Evolutionary conservation across 345 rosid genomes (phyloP), one percentile per base, ranked within the genome.

Genomic region (Populus davidiana): DNA sequence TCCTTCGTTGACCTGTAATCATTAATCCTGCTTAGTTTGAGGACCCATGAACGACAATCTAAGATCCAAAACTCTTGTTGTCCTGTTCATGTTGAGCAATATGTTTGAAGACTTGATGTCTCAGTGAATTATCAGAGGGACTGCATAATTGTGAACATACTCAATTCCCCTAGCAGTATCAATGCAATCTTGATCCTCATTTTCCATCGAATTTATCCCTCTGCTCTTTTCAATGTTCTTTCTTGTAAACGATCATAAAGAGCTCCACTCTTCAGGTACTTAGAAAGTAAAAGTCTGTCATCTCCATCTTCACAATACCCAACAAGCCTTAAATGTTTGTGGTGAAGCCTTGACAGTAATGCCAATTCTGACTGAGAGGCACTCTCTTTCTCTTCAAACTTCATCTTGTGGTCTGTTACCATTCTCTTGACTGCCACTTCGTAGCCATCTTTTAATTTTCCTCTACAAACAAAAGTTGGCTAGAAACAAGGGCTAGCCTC

Each of bases 41-140:
- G 92, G 89, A 43, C 91, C 91, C 91, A 90, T 82, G 73, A 93
- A 33, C 0, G 96, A 91, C 10, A 94, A 86, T 54, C 98, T 96
- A 35, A 94, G 90, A 87, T 94, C 98, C 5, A 94, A 93, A 18
- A 94, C 93, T 44, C 91, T 84, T 2, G 94, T 94, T 0, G 86
- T 85, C 96, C 93, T 90, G 36, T 87, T 78, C 10, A 72, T 84
- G 75, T 92, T 96, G 0, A 94, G 90, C 72, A 94, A 77, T 5
- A 94, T 93, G 88, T 91, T 91, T 0, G 96, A 91, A 0, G 98
- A 94, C 81, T 91, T 94, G 11, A 94, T 91, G 49, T 94, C 97
- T 29, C 97, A 77, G 18, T 94, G 98, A 44, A 92, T 92, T 61
- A 92, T 93, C 0, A 94, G 81, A 1, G 97, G 98, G 16, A 90